Percentiles rank a stretch among this genome's conserved stretches.
These are phyloP conservation scores for Cryptococcus sp. DNA, from an alignment of 1,284 basidiomycete species.

Conservation along the genomic window DNA sequence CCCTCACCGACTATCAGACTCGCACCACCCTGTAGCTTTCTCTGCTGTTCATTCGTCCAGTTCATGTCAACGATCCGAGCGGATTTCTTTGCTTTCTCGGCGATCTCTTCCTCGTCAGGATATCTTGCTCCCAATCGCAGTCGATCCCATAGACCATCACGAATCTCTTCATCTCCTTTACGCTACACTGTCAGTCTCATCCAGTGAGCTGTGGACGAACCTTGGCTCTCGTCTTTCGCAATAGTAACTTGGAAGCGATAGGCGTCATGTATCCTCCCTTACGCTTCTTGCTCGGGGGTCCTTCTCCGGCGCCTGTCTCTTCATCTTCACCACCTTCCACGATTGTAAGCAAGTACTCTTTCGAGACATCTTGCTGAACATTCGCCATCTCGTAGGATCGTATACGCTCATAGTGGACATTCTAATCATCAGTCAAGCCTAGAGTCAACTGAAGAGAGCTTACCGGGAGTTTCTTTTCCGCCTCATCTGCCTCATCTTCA, in stretches of 20 bases:
- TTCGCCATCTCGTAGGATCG: conserved; percentile 36
- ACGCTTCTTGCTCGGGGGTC: conserved; percentile 37
- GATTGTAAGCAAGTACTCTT: conserved; percentile 74
- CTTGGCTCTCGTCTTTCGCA: conserved; percentile 77
- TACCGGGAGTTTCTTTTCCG: conserved; percentile 30
- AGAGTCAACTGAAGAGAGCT: conserved; percentile 2
- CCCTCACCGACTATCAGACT: conserved; percentile 26
- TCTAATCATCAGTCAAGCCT: conserved; percentile 12
- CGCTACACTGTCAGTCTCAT: conserved; percentile 2
- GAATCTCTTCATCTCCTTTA: conserved; percentile 16
- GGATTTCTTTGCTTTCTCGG: conserved; percentile 7
- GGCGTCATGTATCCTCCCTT: conserved; percentile 82
- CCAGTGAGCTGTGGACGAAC: conserved; percentile 50
- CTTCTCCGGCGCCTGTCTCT: conserved; percentile 40
- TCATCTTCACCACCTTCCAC: conserved; percentile 57
- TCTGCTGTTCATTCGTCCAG: conserved; percentile 33
- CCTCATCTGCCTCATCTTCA: conserved; percentile 20
- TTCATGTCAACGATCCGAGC: conserved; percentile 24
- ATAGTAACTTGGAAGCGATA: conserved; percentile 74
- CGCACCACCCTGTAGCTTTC: conserved; percentile 18
- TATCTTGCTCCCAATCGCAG: conserved; percentile 31
- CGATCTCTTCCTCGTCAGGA: conserved; percentile 19
- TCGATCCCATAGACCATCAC: conserved; percentile 33
- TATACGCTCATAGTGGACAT: conserved; percentile 34
- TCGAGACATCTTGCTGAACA: conserved; percentile 39